phyloP scores from a whole-genome alignment of 2,329 filamentous ascomycete species.

The Coleophoma eucalyptorum region DNA sequence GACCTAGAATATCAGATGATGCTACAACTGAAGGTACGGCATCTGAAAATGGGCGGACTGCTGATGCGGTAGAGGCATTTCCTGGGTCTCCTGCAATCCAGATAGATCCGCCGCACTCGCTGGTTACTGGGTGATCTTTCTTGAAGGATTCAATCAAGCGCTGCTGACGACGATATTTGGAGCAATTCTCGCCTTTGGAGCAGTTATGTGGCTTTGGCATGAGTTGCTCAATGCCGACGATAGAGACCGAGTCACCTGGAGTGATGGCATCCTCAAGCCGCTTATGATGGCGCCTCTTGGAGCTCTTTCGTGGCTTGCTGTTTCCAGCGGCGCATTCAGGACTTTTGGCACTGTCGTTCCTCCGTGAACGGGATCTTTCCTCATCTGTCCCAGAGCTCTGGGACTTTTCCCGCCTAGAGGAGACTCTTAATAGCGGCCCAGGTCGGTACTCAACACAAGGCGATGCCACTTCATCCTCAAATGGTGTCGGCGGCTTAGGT shows the following conservation, averaged over 20 bases:
- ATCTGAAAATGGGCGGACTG: slow-evolving; percentile 67
- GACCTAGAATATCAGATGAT: slow-evolving; percentile 85
- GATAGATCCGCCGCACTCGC: slow-evolving; percentile 56
- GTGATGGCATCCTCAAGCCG: slow-evolving; percentile 61
- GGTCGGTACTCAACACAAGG: slow-evolving; percentile 17
- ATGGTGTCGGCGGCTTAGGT: slow-evolving; percentile 53
- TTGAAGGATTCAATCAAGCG: slow-evolving; percentile 71
- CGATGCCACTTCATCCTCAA: slow-evolving; percentile 49
- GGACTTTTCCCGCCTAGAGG: slow-evolving; percentile 12
- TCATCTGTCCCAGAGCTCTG: slow-evolving; percentile 19
- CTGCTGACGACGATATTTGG: slow-evolving; percentile 79
- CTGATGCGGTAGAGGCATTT: slow-evolving; percentile 63
- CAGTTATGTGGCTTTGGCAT: slow-evolving; percentile 82
- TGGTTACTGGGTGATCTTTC: slow-evolving; percentile 66
- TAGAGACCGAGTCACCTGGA: slow-evolving; percentile 81
- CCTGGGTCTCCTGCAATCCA: slow-evolving; percentile 77
- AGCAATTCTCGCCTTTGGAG: slow-evolving; percentile 80
- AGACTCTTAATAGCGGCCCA: slow-evolving; percentile 11
- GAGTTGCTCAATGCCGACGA: slow-evolving; percentile 87
- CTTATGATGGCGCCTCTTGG: slow-evolving; percentile 20
- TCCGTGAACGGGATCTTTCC: slow-evolving; percentile 8
- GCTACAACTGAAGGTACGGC: slow-evolving; percentile 79
- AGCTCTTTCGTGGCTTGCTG: slow-evolving; percentile 17
- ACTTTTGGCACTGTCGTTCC: neutral
- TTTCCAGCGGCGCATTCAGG: no score